A percentile compares a stretch with the other conserved stretches of the same genome.
Evolutionary conservation across 345 rosid genomes (phyloP).

Genomic region (Erodium maritimum): DNA sequence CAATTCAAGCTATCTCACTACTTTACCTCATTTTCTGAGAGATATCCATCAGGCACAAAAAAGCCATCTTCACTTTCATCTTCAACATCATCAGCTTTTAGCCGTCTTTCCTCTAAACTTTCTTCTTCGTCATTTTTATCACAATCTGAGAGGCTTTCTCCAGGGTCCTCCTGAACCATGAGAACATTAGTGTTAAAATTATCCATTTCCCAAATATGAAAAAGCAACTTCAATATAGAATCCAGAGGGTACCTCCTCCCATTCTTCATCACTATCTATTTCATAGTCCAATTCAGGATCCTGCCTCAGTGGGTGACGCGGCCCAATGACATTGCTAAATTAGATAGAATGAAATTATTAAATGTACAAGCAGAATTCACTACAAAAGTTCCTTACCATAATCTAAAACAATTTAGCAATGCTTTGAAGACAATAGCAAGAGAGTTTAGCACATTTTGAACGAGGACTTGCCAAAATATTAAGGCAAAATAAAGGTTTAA

Average conservation of each 20-base stretch:
- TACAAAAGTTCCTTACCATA: no score
- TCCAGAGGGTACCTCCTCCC: conserved; percentile 68
- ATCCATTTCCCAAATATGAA: no score
- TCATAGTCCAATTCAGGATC: conserved; percentile 88
- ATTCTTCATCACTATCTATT: conserved; percentile 89
- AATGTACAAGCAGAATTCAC: not conserved
- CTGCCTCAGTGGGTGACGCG: conserved; percentile 61
- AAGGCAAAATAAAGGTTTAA: no score
- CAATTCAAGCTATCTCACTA: not conserved
- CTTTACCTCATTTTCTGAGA: conserved; percentile 82
- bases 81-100: conserved; percentile 62
- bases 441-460: no score
- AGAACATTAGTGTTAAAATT: not conserved
- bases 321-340: conserved; percentile 48
- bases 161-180: conserved; percentile 80
- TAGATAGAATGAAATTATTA: conserved; percentile 6
- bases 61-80: conserved; percentile 87
- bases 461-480: no score
- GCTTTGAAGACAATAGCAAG: not conserved
- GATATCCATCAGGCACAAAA: conserved; percentile 96
- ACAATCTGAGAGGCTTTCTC: conserved; percentile 94
- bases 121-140: conserved; percentile 66
- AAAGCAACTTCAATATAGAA: not conserved
- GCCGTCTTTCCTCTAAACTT: conserved; percentile 40
- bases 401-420: no score